A percentile compares a stretch with the other conserved stretches of the same genome.
Conservation (phyloP, 2,329 filamentous ascomycete genomes). For the Penicillium sp. region DNA sequence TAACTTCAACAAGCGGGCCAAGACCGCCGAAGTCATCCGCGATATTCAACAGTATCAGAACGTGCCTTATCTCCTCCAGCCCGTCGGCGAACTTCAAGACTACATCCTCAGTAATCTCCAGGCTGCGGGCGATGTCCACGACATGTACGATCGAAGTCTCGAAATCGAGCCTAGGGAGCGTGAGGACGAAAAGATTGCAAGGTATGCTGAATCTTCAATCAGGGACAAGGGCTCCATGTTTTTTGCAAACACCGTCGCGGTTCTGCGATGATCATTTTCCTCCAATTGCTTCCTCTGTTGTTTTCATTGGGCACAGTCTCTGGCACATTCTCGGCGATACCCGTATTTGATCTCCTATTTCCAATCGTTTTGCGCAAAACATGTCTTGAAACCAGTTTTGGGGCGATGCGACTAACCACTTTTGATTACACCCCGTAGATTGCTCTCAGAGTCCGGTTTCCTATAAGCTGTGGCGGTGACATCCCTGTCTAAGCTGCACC, state of each 20-base stretch:
- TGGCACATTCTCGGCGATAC: conserved; percentile 28
- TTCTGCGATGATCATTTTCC: conserved; percentile 29
- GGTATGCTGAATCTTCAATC: conserved; percentile 55
- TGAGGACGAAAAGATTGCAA: conserved; percentile 99
- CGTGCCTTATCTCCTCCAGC: conserved; percentile 85
- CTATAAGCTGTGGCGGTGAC: conserved; percentile 32
- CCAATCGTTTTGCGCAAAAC: conserved; percentile 8
- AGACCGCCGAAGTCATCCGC: conserved; percentile 96
- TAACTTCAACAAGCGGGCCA: conserved; percentile 97
- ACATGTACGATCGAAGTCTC: conserved; percentile 98
- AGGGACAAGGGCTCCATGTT: conserved; percentile 34
- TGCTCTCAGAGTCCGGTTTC: conserved; percentile 47
- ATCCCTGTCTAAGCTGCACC: conserved; percentile 20
- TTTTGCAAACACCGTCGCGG: conserved; percentile 31
- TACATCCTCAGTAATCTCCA: conserved; percentile 97
- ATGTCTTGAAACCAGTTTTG: conserved; percentile 15
- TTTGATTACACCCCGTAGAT: conserved; percentile 35
- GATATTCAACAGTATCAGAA: conserved; percentile 99
- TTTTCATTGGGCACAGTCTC: conserved; percentile 15
- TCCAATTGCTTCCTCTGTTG: conserved; percentile 11
- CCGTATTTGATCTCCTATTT: conserved; percentile 25
- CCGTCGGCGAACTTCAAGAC: conserved; percentile 87
- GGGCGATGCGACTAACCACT: conserved; percentile 32
- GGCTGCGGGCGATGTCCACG: conserved; percentile 88
- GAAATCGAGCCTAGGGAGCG: conserved; percentile 88